phyloP scores from a whole-genome alignment of 2,329 filamentous ascomycete genomes.

The Talaromyces sp. region DNA sequence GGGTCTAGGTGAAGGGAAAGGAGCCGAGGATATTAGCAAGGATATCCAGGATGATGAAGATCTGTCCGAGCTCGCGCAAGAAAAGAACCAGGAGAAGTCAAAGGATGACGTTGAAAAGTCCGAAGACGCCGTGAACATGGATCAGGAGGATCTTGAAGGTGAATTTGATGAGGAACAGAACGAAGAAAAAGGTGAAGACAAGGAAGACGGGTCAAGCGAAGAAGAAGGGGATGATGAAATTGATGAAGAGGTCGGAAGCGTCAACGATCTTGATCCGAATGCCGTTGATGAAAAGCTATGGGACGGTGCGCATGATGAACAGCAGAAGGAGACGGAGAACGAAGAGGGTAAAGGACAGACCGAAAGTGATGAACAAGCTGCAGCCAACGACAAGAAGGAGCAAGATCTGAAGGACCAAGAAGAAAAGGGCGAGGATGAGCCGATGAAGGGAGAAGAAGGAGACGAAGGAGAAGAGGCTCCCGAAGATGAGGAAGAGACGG shows the following conservation, averaged over 20 bases:
- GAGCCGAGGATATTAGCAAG: constrained; percentile 96
- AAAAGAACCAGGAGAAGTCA: constrained; percentile 63
- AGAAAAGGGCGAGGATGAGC: constrained; percentile 50
- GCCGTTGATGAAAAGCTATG: constrained; percentile 98
- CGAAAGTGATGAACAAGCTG: constrained; percentile 57
- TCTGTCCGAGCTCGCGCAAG: constrained; percentile 82
- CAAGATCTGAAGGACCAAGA: constrained; percentile 55
- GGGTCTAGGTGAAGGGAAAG: constrained; percentile 90
- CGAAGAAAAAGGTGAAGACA: constrained; percentile 50
- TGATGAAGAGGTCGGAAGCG: constrained; percentile 85
- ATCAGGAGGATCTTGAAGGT: constrained; percentile 85
- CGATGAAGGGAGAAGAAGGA: constrained; percentile 59
- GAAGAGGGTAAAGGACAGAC: constrained; percentile 58
- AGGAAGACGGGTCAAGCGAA: constrained; percentile 61
- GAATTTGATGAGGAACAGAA: constrained; percentile 63
- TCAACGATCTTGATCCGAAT: constrained; percentile 83
- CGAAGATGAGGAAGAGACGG: constrained; percentile 60
- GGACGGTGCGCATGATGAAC: constrained; percentile 74
- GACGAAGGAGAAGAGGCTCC: constrained; percentile 47
- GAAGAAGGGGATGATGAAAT: constrained; percentile 64
- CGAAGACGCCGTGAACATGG: constrained; percentile 54
- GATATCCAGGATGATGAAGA: constrained; percentile 94
- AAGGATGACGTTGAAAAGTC: constrained; percentile 44
- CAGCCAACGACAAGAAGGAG: constrained; percentile 55
- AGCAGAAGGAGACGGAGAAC: constrained; percentile 70